Evolutionary conservation across 441 rosid species (phyloP), one percentile per base, ranked within the genome.

Genomic region (Syzygium malaccense): DNA sequence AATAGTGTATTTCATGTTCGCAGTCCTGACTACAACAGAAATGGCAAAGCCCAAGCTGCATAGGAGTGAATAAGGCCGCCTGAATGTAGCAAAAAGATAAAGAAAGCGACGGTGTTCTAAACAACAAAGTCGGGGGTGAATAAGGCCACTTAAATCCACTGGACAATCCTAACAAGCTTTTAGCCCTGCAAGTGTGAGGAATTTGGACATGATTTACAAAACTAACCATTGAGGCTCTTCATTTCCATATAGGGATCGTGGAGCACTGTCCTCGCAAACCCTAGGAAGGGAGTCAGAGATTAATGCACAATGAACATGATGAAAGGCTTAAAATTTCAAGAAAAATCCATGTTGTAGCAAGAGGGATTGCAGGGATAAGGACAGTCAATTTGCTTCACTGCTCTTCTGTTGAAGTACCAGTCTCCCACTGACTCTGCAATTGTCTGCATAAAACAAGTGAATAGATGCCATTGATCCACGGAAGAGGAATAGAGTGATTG

Each of bases 331-430:
- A 45, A 55, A 41, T 48, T 41, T 93, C 62, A 86, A 32, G 92
- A 86, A 90, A 95, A 93, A 90, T 94, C 90, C 95, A 94, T 91
- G 94, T 95, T 92, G 90, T 93, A 91, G 94, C 99, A 97, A 86
- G 96, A 94, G 58, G 98, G 99, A 89, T 97, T 97, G 95, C 99
- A 97, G 8, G 99, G 98, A 91, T 94, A 98, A 60, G 97, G 94
- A 90, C 98, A 94, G 88, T 98, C 99, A 2, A 96, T 95, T 91
- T 91, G 92, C 95, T 94, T 97, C 91, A 89, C 94, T 30, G 87
- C 90, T 88, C 90, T 86, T 10, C 97, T 91, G 89, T 93, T 89
- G 89, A 96, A 97, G 92, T 94, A 97, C 99, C 99, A 98, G 89
- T 97, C 98, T 60, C 98, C 97, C 30, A 95, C 98, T 7, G 98